Evolutionary conservation across 768 basidiomycete species (phyloP).

Genomic region (Exsudoporus frostii): DNA sequence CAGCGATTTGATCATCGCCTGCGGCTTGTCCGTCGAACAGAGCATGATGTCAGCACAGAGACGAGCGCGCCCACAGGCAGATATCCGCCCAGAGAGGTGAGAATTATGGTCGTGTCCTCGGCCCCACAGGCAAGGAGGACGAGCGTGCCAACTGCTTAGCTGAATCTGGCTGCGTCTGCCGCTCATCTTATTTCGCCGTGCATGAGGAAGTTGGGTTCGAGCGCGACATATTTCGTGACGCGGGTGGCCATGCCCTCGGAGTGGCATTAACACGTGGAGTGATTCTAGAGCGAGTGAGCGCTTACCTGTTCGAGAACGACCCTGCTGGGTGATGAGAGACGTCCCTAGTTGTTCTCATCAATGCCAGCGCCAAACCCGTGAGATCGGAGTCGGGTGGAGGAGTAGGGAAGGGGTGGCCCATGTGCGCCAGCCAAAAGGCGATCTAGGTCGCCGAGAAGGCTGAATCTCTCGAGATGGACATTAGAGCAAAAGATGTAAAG

Average conservation of each 20-base stretch:
- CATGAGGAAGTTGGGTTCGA: constrained; percentile 71
- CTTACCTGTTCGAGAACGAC: constrained; percentile 68
- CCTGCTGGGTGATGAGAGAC: constrained; percentile 50
- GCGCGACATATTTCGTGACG: constrained; percentile 64
- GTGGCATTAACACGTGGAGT: neutral
- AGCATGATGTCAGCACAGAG: constrained; percentile 62
- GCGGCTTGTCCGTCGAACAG: constrained; percentile 60
- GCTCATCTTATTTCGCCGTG: constrained; percentile 49
- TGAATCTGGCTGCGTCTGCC: constrained; percentile 52
- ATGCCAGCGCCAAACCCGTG: constrained; percentile 46
- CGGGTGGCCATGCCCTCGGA: constrained; percentile 59
- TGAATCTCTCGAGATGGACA: constrained; percentile 26
- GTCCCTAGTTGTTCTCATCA: constrained; percentile 47
- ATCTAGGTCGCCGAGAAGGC: constrained; percentile 42
- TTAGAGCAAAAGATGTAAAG: neutral
- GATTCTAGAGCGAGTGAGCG: neutral
- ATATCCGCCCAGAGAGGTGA: constrained; percentile 36
- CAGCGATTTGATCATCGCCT: constrained; percentile 45
- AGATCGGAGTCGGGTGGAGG: constrained; percentile 42
- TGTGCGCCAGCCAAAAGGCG: constrained; percentile 37
- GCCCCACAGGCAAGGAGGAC: constrained; percentile 63
- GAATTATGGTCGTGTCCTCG: constrained; percentile 51
- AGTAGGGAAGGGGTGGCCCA: constrained; percentile 42
- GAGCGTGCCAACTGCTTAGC: constrained; percentile 49
- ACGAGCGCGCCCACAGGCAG: constrained; percentile 57